These are phyloP conservation scores for Cicer bijugum DNA, from an alignment of 306 rosid species.

Conservation along the genomic window DNA sequence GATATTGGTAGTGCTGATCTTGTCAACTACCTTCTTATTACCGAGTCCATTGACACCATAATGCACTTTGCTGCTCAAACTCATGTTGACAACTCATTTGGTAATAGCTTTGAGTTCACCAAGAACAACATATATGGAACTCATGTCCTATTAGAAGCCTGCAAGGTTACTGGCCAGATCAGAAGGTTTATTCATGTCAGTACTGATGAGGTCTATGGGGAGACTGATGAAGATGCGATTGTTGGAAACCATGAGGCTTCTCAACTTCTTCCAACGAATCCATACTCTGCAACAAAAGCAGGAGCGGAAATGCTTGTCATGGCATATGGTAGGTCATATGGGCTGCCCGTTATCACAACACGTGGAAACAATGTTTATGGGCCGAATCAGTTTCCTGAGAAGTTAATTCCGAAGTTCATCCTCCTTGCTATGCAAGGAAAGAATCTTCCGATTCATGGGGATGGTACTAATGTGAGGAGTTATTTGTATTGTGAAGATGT, in stretches of 20 bases:
- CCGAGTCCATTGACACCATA: constrained; percentile 65
- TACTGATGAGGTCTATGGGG: constrained; percentile 70
- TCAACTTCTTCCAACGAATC: constrained; percentile 67
- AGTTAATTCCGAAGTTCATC: constrained; percentile 65
- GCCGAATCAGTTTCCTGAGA: constrained; percentile 70
- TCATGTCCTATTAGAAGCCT: constrained; percentile 65
- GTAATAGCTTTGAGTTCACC: constrained; percentile 71
- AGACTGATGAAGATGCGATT: constrained; percentile 67
- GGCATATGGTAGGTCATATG: constrained; percentile 72
- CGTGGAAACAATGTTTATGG: constrained; percentile 73
- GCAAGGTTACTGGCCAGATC: constrained; percentile 70
- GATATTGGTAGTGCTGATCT: constrained; percentile 71
- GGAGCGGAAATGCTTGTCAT: constrained; percentile 77
- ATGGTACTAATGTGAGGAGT: constrained; percentile 70
- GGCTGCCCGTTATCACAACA: constrained; percentile 66
- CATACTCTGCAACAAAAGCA: constrained; percentile 70
- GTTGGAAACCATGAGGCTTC: constrained; percentile 74
- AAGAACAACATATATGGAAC: constrained; percentile 70
- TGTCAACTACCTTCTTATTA: constrained; percentile 63
- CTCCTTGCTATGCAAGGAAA: constrained; percentile 69
- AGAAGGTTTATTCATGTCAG: constrained; percentile 67
- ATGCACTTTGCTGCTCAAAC: constrained; percentile 79
- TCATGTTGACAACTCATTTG: constrained; percentile 69
- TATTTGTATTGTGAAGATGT: constrained; percentile 71
- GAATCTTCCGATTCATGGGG: constrained; percentile 70